These are phyloP conservation scores for Papiliotrema laurentii DNA, from an alignment of 1,284 basidiomycete genomes.

Conservation along the genomic window DNA sequence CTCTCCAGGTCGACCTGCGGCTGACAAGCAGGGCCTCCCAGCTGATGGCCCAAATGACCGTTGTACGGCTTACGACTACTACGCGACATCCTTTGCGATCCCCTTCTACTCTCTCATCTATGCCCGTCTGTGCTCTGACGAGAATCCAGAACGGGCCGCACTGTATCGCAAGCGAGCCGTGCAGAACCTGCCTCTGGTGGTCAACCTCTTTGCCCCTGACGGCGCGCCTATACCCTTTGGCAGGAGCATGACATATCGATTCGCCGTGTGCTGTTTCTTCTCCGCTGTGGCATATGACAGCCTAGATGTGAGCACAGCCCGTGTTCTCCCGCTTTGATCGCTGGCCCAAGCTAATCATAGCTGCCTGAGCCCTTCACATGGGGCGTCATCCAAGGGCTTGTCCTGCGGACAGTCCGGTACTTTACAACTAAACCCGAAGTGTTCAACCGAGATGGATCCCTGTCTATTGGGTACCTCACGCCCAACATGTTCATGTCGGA, in stretches of 20 bases:
- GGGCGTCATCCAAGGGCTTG: slow-evolving; percentile 66
- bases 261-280: slow-evolving; percentile 57
- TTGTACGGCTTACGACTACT: slow-evolving; percentile 23
- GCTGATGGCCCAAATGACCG: slow-evolving; percentile 13
- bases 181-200: slow-evolving; percentile 13
- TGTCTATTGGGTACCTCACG: slow-evolving; percentile 66
- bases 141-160: slow-evolving; percentile 29
- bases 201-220: slow-evolving; percentile 24
- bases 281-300: slow-evolving; percentile 21
- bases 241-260: slow-evolving; percentile 32
- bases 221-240: slow-evolving; percentile 26
- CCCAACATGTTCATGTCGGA: slow-evolving; percentile 67
- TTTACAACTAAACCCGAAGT: slow-evolving; percentile 58
- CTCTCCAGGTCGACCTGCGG: neutral
- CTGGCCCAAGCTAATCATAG: slow-evolving; percentile 27
- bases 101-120: slow-evolving; percentile 30
- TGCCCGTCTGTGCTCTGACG: slow-evolving; percentile 14
- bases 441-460: slow-evolving; percentile 57
- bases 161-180: slow-evolving; percentile 13
- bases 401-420: slow-evolving; percentile 65
- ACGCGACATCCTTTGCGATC: slow-evolving; percentile 31
- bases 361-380: slow-evolving; percentile 61
- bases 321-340: slow-evolving; percentile 26
- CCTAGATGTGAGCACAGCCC: slow-evolving; percentile 12
- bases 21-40: slow-evolving; percentile 20